Conservation (phyloP, 768 basidiomycete genomes). For the Russula ochroleuca region DNA sequence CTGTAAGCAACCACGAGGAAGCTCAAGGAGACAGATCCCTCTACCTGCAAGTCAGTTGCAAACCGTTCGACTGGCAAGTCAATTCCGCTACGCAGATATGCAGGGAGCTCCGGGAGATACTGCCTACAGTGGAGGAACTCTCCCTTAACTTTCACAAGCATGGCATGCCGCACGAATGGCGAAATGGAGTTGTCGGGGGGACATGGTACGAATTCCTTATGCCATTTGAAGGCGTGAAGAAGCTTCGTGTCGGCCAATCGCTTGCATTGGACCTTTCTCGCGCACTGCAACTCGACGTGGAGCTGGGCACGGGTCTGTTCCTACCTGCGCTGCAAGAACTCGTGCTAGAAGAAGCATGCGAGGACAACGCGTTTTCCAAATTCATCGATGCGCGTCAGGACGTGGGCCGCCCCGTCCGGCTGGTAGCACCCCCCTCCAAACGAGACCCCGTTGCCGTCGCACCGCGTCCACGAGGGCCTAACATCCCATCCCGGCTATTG, state of each 20-base stretch:
- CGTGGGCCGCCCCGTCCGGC: background rate
- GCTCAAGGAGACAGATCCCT: background rate
- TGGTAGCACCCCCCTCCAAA: background rate
- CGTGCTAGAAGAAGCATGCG: background rate
- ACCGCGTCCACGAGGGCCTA: background rate
- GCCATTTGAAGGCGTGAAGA: background rate
- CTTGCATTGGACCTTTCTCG: background rate
- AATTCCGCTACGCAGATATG: background rate
- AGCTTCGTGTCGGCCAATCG: background rate
- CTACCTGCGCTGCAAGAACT: background rate
- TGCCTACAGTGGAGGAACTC: background rate
- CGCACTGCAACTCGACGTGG: background rate
- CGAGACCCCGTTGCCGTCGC: background rate
- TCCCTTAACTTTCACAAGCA: background rate
- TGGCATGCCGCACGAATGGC: background rate
- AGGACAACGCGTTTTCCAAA: background rate
- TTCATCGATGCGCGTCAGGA: background rate
- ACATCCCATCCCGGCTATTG: background rate
- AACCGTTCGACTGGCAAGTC: conserved; percentile 3
- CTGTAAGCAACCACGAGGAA: background rate
- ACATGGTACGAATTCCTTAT: background rate
- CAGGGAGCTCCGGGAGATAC: background rate
- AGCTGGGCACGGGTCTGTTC: background rate
- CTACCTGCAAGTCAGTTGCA: background rate
- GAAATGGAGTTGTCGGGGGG: background rate